Base-by-base conservation (phyloP, 2,329 filamentous ascomycete genomes). In the Cordyceps javanica region DNA sequence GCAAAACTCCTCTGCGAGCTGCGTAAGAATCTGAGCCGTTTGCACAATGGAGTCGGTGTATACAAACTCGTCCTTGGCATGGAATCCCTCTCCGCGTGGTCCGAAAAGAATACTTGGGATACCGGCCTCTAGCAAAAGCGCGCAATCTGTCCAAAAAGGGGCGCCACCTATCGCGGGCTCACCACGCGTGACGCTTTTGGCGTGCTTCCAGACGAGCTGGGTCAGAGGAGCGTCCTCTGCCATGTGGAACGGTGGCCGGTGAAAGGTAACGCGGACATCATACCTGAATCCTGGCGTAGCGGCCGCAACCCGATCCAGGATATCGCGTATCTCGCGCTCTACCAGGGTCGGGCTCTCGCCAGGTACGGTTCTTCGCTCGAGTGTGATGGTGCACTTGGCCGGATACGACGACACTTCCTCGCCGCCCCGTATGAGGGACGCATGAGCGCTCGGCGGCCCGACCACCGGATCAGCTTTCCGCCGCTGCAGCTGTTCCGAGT, bases 401-500 rank as follows among this genome's bases (percentile, higher is more conserved):
- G 79, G 78, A 52, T 82, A 82, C 0, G 77, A 80, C 0, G 79
- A 79, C 0, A 70, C 67, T 52, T 82, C 80, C 55, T 82, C 77
- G 0, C 79, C 78, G 1, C 80, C 79, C 13, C 69, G 70, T 44
- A 82, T 76, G 6, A 77, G 60, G 0, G 75, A 75, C 5, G 75
- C 77, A 48, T 82, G 80, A 3, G 80, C 65, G 3, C 71, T 75
- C 5, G 71, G 73, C 9, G 65, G 69, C 0, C 73, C 77, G 2
- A 75, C 60, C 0, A 63, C 61, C 0, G 63, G 58, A 19, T 76
- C 69, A 5, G 69, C 63, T 0, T 69, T 65, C 0, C 62, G 58
- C 5, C 61, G 56, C 11, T 50, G 56, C 2, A 81, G 63, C 5
- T 60, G 53, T n/a, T 68, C 59, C 1, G 71, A 70, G 56, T 79